Evolutionary conservation across 495 filamentous ascomycete genomes (phyloP).

Genomic region (Penicillium paxilli): DNA sequence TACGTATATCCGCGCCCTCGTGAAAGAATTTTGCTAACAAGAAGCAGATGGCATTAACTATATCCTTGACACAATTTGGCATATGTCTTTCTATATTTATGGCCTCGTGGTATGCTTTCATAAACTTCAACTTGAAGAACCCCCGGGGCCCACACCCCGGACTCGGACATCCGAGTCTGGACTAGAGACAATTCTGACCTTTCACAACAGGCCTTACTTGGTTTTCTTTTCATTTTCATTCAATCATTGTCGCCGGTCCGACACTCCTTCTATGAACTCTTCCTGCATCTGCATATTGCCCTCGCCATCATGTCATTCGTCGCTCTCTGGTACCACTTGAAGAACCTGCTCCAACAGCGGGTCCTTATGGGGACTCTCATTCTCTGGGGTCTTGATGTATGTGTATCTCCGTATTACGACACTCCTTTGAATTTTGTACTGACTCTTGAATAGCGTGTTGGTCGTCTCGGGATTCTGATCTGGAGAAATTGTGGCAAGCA

Average conservation of each 20-base stretch:
- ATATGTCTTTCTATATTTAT: constrained; percentile 33
- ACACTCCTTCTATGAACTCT: constrained; percentile 60
- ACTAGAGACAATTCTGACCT: not conserved
- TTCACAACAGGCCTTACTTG: constrained; percentile 32
- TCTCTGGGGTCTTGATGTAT: constrained; percentile 42
- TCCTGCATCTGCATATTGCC: constrained; percentile 55
- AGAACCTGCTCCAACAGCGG: constrained; percentile 40
- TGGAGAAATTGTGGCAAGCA: constrained; percentile 60
- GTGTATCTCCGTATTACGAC: not conserved
- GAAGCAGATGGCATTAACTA: constrained; percentile 24
- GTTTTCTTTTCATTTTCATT: constrained; percentile 49
- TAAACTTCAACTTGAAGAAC: not conserved
- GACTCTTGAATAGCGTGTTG: constrained; percentile 48
- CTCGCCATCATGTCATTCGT: constrained; percentile 48
- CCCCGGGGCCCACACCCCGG: no score
- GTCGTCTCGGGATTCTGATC: constrained; percentile 49
- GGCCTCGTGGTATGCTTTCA: constrained; percentile 36
- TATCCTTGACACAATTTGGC: constrained; percentile 31
- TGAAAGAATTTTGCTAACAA: not conserved
- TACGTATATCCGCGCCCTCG: constrained; percentile 12
- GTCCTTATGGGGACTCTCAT: constrained; percentile 40
- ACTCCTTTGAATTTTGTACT: constrained; percentile 14
- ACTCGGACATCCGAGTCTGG: no score
- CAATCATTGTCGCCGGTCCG: constrained; percentile 53
- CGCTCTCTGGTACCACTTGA: constrained; percentile 56